Evolutionary conservation across 164 flowering plant genomes (phyloP), one percentile per base, ranked within the genome.

Genomic region (Piper betle): DNA sequence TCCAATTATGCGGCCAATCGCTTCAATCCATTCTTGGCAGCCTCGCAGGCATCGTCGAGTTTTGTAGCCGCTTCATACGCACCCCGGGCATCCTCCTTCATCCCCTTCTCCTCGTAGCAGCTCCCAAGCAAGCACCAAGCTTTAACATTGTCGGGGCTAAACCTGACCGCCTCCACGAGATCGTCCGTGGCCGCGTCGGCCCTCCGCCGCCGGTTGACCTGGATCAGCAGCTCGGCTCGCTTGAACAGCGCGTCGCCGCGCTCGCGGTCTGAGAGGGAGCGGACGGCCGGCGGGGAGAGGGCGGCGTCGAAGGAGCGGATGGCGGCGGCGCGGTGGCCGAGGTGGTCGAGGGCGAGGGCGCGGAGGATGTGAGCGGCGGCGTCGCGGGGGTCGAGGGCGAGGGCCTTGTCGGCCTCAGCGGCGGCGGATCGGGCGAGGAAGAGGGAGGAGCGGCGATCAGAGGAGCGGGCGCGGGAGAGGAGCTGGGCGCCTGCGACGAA

Each of bases 401-500:
- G 68, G 64, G 95, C 86, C 39, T 71, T 66, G 60, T 88, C 85
- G 68, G 96, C 92, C 58, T 88, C 85, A 57, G 59, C 59, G 53
- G 61, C 61, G 65, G 96, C 84, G 59, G 79, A 69, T 39, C 75
- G 66, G 68, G 94, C 90, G 37, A 83, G 70, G 40, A 78, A 69
- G 50, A 59, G 6, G 16, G 80, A 15, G 39, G 72, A 12, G 66
- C 79, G 43, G 41, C 66, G 64, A 53, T 72, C 48, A 52, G 50
- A 46, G 60, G 94, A 75, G 76, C 90, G 68, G 60, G 93, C 87
- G 15, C 64, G 80, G 65, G 85, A 72, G 9, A 88, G 70, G 73
- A 81, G 81, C 73, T 91, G 95, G 11, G 98, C 98, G 33, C 92
- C 95, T 42, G 58, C 60, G 68, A 88, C 85, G 86, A 91, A 91